Percentiles rank a stretch among this genome's conserved stretches.
Conservation (phyloP, 2,329 filamentous ascomycete genomes). For the Fusarium buxicola region DNA sequence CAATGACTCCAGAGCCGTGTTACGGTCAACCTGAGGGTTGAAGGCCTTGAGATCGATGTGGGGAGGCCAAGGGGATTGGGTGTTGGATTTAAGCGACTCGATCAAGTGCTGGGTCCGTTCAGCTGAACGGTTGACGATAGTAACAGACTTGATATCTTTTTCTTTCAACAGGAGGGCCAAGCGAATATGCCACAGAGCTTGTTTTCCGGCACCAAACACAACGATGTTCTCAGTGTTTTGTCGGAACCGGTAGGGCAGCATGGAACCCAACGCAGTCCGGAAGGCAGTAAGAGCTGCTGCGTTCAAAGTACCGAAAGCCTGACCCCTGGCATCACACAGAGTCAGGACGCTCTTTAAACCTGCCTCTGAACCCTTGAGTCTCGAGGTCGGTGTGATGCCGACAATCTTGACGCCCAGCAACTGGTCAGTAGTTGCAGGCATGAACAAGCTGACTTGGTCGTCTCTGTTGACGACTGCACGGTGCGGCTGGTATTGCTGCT, state of each 20-base stretch:
- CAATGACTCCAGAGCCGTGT: slow-evolving; percentile 30
- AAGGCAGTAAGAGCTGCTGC: slow-evolving; percentile 77
- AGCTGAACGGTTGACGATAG: slow-evolving; percentile 50
- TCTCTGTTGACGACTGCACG: slow-evolving; percentile 70
- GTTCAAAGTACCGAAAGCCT: slow-evolving; percentile 72
- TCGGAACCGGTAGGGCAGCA: slow-evolving; percentile 64
- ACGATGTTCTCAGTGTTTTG: slow-evolving; percentile 60
- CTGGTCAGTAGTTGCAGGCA: slow-evolving; percentile 71
- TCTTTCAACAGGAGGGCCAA: slow-evolving; percentile 68
- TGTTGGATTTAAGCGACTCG: slow-evolving; percentile 23
- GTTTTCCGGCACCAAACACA: slow-evolving; percentile 77
- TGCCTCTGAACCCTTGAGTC: slow-evolving; percentile 7
- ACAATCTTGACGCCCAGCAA: slow-evolving; percentile 75
- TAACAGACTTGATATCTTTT: slow-evolving; percentile 44
- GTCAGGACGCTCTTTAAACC: slow-evolving; percentile 63
- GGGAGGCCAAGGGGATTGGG: slow-evolving; percentile 21
- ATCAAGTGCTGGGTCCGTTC: slow-evolving; percentile 40
- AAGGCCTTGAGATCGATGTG: slow-evolving; percentile 33
- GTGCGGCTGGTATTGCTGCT: slow-evolving; percentile 71
- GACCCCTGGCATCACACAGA: slow-evolving; percentile 66
- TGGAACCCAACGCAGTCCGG: slow-evolving; percentile 72
- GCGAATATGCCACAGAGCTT: slow-evolving; percentile 79
- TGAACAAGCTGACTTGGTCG: slow-evolving; percentile 73
- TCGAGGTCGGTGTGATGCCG: slow-evolving; percentile 44
- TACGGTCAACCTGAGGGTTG: slow-evolving; percentile 16